A percentile compares a stretch with the other conserved stretches of the same genome.
Evolutionary conservation across 2,329 filamentous ascomycete species (phyloP).

Genomic region (Knoxdaviesia capensis): DNA sequence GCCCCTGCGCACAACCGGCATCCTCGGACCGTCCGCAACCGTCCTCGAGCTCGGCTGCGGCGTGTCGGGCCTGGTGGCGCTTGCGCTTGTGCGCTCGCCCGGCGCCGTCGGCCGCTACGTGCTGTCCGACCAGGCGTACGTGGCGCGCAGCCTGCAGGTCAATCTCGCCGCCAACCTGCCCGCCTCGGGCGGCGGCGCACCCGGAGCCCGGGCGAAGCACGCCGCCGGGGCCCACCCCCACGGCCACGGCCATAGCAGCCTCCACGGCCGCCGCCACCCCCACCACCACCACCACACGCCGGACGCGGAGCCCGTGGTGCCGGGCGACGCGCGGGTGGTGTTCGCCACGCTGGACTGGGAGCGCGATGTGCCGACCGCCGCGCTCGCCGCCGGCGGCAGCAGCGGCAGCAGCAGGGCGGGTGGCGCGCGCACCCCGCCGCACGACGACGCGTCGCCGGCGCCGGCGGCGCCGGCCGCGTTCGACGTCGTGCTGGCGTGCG

Average conservation of each 20-base stretch:
- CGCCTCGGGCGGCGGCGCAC: slow-evolving; percentile 1
- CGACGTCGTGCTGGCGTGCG: slow-evolving; percentile 64
- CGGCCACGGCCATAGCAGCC: too few relatives aligned
- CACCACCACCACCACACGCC: background rate
- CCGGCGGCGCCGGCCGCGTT: slow-evolving; percentile 18
- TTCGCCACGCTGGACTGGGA: slow-evolving; percentile 72
- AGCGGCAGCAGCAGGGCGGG: too few relatives aligned
- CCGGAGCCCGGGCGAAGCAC: slow-evolving; percentile 4
- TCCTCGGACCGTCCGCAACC: slow-evolving; percentile 32
- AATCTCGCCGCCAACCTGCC: slow-evolving; percentile 49
- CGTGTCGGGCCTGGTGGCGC: slow-evolving; percentile 59
- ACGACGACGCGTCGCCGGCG: too few relatives aligned
- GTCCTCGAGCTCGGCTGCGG: slow-evolving; percentile 79
- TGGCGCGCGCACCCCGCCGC: too few relatives aligned
- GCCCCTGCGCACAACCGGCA: slow-evolving; percentile 29
- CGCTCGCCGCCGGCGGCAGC: slow-evolving; percentile 15
- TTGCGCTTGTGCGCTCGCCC: slow-evolving; percentile 46
- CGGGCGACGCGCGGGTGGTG: slow-evolving; percentile 17
- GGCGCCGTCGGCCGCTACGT: slow-evolving; percentile 42
- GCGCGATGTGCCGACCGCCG: slow-evolving; percentile 28
- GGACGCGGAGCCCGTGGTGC: background rate
- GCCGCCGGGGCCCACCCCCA: slow-evolving; percentile 5
- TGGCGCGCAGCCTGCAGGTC: slow-evolving; percentile 51
- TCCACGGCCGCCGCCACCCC: background rate
- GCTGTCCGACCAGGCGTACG: slow-evolving; percentile 77